Evolutionary conservation across 495 filamentous ascomycete species (phyloP).

Genomic region (Xanthoparmelia taractica): DNA sequence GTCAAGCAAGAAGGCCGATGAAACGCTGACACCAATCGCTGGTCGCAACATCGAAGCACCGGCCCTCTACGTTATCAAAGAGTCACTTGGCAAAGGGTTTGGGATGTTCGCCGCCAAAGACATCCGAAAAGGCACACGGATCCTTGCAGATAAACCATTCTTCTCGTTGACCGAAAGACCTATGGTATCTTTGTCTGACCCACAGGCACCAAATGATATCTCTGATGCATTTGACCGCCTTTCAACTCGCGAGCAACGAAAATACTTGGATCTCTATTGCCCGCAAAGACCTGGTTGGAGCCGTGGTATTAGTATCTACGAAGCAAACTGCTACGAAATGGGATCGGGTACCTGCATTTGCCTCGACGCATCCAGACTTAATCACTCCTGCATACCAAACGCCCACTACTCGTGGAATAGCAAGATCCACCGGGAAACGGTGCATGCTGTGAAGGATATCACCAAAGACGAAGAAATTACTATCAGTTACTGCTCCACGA

Average conservation of each 20-base stretch:
- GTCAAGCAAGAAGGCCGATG: not conserved
- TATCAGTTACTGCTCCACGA: constrained; percentile 28
- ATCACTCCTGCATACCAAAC: constrained; percentile 41
- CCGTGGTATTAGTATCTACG: not conserved
- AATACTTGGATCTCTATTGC: not conserved
- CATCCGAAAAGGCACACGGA: constrained; percentile 11
- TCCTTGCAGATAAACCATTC: constrained; percentile 5
- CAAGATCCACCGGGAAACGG: constrained; percentile 27
- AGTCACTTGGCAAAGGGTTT: not conserved
- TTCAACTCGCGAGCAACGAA: not conserved
- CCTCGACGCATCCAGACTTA: constrained; percentile 24
- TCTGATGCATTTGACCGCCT: not conserved
- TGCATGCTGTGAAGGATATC: constrained; percentile 37
- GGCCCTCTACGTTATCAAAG: not conserved
- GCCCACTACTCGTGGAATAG: constrained; percentile 37
- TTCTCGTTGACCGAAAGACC: not conserved
- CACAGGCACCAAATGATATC: not conserved
- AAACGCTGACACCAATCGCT: not conserved
- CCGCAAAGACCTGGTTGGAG: not conserved
- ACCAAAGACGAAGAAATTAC: constrained; percentile 39
- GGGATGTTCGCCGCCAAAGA: not conserved
- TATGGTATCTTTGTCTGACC: not conserved
- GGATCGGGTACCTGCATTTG: constrained; percentile 2
- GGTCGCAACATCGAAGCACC: not conserved
- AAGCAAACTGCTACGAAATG: not conserved